Conservation (phyloP, 2,329 filamentous ascomycete genomes). For the Aspergillus proliferans region DNA sequence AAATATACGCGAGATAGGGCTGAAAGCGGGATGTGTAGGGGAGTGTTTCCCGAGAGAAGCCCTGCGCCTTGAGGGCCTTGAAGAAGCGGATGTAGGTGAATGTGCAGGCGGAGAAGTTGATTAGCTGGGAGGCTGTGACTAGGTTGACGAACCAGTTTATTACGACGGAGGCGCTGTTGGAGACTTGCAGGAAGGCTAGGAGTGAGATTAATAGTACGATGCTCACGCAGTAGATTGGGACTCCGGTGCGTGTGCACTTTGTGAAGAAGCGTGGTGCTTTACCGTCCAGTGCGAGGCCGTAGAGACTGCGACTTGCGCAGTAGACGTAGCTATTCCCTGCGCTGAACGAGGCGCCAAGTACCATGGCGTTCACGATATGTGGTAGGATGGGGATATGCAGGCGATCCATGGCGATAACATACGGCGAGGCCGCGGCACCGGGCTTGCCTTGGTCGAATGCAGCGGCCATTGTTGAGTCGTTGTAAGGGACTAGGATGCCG, state of each 20-base stretch:
- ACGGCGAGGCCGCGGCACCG: constrained; percentile 65
- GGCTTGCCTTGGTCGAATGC: constrained; percentile 56
- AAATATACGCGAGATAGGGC: constrained; percentile 66
- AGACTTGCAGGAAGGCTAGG: constrained; percentile 68
- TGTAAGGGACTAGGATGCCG: constrained; percentile 65
- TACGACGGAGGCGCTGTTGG: constrained; percentile 58
- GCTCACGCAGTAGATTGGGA: constrained; percentile 67
- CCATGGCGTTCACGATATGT: constrained; percentile 66
- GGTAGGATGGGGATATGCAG: constrained; percentile 59
- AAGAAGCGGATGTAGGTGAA: constrained; percentile 67
- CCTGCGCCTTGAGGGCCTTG: constrained; percentile 63
- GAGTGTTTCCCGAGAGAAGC: constrained; percentile 59
- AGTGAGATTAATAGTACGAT: constrained; percentile 62
- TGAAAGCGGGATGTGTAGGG: constrained; percentile 65
- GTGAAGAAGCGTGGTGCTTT: constrained; percentile 63
- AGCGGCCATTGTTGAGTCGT: constrained; percentile 55
- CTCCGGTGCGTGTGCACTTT: constrained; percentile 57
- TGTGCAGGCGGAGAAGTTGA: constrained; percentile 65
- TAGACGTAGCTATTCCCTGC: constrained; percentile 65
- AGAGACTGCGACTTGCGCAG: constrained; percentile 62
- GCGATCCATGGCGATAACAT: constrained; percentile 62
- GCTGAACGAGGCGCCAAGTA: constrained; percentile 62
- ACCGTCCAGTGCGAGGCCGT: constrained; percentile 62
- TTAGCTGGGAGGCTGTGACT: constrained; percentile 67
- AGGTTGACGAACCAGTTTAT: constrained; percentile 67